phyloP scores from a whole-genome alignment of 768 basidiomycete species.

The Pholiota microspora region DNA sequence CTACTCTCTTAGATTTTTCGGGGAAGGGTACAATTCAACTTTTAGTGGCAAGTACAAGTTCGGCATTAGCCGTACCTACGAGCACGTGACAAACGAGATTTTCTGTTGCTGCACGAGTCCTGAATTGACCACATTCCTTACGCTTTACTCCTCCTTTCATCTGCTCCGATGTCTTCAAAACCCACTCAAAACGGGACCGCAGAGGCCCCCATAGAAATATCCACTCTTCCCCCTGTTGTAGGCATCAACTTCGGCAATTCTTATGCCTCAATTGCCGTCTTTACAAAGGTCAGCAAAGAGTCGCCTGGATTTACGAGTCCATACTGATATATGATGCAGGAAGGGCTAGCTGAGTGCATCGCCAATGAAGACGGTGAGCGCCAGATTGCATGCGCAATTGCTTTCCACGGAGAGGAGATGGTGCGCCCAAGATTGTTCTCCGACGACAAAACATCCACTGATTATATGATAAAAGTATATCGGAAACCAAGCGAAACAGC shows the following conservation, averaged over 20 bases:
- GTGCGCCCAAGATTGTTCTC: slow-evolving; percentile 41
- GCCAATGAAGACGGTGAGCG: slow-evolving; percentile 99
- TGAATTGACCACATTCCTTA: neutral
- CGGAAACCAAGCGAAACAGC: slow-evolving; percentile 90
- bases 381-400: slow-evolving; percentile 92
- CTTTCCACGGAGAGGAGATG: slow-evolving; percentile 89
- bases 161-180: slow-evolving; percentile 24
- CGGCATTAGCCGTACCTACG: too few relatives aligned
- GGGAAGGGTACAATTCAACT: too few relatives aligned
- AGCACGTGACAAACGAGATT: neutral
- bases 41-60: too few relatives aligned
- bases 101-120: neutral
- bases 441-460: slow-evolving; percentile 5
- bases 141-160: neutral
- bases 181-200: slow-evolving; percentile 51
- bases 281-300: slow-evolving; percentile 71
- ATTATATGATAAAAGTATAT: slow-evolving; percentile 65
- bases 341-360: slow-evolving; percentile 90
- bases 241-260: slow-evolving; percentile 98
- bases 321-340: slow-evolving; percentile 43
- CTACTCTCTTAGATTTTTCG: too few relatives aligned
- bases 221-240: slow-evolving; percentile 60
- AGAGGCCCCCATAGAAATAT: slow-evolving; percentile 33
- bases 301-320: neutral
- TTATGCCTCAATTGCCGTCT: slow-evolving; percentile 92